Conservation (phyloP, 768 basidiomycete species). For the Boletellus ananiceps region DNA sequence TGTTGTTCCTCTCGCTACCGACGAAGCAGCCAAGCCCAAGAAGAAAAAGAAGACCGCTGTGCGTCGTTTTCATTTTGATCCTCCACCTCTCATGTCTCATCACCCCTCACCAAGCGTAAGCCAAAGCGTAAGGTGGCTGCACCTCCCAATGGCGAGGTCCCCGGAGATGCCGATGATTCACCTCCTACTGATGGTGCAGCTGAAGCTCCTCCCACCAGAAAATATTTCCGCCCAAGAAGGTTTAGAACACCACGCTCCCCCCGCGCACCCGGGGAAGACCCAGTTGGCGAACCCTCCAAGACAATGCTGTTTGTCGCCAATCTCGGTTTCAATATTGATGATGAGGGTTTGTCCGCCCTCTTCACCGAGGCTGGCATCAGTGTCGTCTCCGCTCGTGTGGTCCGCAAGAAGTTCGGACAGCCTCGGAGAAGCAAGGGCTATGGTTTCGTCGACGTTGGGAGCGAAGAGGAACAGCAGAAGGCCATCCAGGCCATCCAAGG, state of each 20-base stretch:
- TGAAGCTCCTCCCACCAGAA: constrained; percentile 31
- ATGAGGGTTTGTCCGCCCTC: constrained; percentile 70
- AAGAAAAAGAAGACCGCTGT: constrained; percentile 74
- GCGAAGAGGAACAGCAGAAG: constrained; percentile 85
- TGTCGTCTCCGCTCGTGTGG: constrained; percentile 84
- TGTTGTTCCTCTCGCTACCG: constrained; percentile 44
- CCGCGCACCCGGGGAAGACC: constrained; percentile 78
- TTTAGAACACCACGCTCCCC: constrained; percentile 51
- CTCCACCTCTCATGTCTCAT: constrained; percentile 8
- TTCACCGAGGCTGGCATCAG: constrained; percentile 85
- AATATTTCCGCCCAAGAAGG: constrained; percentile 54
- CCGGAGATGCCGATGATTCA: constrained; percentile 27
- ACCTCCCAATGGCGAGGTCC: constrained; percentile 31
- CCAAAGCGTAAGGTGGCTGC: constrained; percentile 36
- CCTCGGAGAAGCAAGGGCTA: constrained; percentile 93
- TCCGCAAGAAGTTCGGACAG: constrained; percentile 77
- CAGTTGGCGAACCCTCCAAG: constrained; percentile 83
- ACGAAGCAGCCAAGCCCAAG: constrained; percentile 61
- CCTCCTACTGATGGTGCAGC: constrained; percentile 36
- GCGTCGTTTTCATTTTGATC: constrained; percentile 7
- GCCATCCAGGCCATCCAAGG: constrained; percentile 84
- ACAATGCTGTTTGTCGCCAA: constrained; percentile 95
- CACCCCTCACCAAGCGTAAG: constrained; percentile 46
- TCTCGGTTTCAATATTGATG: constrained; percentile 91
- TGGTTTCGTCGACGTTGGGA: constrained; percentile 94